phyloP scores from a whole-genome alignment of 345 rosid genomes.

The Dimocarpus longan region DNA sequence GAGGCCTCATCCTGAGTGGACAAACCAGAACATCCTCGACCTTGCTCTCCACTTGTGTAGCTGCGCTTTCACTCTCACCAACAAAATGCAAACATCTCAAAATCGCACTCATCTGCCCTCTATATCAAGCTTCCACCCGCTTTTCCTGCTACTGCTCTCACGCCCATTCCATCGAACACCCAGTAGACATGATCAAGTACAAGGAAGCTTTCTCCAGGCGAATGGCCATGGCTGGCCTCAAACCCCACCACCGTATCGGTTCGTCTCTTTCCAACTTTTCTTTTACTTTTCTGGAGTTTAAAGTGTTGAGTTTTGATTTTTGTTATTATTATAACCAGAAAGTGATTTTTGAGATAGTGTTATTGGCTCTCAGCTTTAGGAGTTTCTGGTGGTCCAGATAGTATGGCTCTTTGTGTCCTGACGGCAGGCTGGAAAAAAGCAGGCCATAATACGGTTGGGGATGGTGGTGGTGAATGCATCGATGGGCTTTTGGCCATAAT shows the following conservation, averaged over 20 bases:
- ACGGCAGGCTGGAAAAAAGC: slow-evolving; percentile 81
- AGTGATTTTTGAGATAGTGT: slow-evolving; percentile 6
- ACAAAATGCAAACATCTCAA: slow-evolving; percentile 17
- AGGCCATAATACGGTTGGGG: slow-evolving; percentile 33
- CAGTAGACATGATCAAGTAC: slow-evolving; percentile 38
- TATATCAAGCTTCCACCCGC: slow-evolving; percentile 35
- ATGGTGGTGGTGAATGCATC: slow-evolving; percentile 42
- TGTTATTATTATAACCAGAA: not conserved
- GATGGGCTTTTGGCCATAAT: slow-evolving; percentile 84
- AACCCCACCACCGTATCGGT: slow-evolving; percentile 84
- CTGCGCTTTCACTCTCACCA: slow-evolving; percentile 34
- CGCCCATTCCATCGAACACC: slow-evolving; percentile 27
- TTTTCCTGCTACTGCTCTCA: slow-evolving; percentile 42
- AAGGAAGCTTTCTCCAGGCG: slow-evolving; percentile 59
- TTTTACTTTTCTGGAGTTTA: not conserved
- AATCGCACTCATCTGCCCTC: slow-evolving; percentile 30
- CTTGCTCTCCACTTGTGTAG: slow-evolving; percentile 28
- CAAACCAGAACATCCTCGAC: slow-evolving; percentile 38
- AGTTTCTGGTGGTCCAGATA: slow-evolving; percentile 96
- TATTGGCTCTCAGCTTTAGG: slow-evolving; percentile 58
- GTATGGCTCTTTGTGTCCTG: slow-evolving; percentile 84
- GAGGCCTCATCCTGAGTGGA: slow-evolving; percentile 39
- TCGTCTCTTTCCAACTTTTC: slow-evolving; percentile 19
- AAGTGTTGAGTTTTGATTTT: not conserved
- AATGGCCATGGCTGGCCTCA: slow-evolving; percentile 88